Conservation (phyloP, 2,329 filamentous ascomycete species). For the Paramyrothecium roridum region DNA sequence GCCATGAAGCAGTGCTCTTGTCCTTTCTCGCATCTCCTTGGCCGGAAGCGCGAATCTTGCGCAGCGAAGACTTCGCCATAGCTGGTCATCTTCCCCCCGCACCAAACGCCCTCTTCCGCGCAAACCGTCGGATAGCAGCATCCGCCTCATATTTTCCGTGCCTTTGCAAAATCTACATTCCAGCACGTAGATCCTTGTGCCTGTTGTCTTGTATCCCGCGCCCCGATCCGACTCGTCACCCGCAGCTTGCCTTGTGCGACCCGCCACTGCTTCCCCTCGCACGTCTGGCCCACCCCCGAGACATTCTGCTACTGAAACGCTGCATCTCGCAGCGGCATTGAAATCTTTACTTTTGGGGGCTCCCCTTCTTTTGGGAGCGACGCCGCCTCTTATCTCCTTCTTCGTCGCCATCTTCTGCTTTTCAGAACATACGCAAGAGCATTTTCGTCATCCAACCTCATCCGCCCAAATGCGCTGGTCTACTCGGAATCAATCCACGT, state of each 20-base stretch:
- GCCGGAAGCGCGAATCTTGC: neutral
- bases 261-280: neutral
- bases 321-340: neutral
- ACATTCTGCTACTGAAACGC: neutral
- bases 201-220: neutral
- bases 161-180: neutral
- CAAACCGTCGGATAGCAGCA: neutral
- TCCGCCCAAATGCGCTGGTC: neutral
- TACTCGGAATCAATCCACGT: neutral
- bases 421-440: too few relatives aligned
- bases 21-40: too few relatives aligned
- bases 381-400: neutral
- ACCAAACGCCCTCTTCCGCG: neutral
- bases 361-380: neutral
- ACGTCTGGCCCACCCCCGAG: neutral
- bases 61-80: neutral
- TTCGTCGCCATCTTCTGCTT: neutral
- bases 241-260: neutral
- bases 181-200: neutral
- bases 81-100: neutral
- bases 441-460: neutral
- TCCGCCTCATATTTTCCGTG: neutral
- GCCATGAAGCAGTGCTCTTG: too few relatives aligned
- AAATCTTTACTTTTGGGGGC: neutral
- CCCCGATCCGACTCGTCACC: neutral